Base-by-base conservation (phyloP, 1,284 basidiomycete genomes). In the Cryptococcus sp. region DNA sequence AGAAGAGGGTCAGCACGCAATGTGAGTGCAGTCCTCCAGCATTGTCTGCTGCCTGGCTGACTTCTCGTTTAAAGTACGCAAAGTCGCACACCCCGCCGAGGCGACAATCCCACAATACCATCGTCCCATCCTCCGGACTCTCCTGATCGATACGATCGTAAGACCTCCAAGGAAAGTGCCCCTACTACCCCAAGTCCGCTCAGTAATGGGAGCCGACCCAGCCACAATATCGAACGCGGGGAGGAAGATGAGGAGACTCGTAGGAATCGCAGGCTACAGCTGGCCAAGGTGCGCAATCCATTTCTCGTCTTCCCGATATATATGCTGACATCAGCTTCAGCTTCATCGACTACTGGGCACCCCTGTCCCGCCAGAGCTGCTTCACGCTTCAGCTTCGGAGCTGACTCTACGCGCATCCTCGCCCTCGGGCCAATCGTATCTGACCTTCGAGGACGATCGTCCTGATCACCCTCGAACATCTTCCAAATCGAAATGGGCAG, bases 331-430 rank as follows among this genome's bases (percentile, higher is more conserved):
- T 35, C 27, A 15, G 45, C 39, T 6, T 1, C 53, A 67, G 65
- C 62, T 72, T 3, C 69, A 72, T 54, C 63, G 69, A 19, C 44
- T 72, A 0, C 56, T 72, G 17, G 71, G 71, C 16, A 48, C 55
- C 3, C 64, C 59, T 0, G 59, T 72, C 47, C 60, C 67, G 15
- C 66, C 65, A 0, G 59, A 57, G 22, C 35, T 64, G 2, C 27
- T 58, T 6, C 45, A 58, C 25, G 39, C 62, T 2, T n/a, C 19
- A 16, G 40, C 40, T 42, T 50, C 54, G 10, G 19, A 46, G 13
- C n/a, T 31, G 17, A 16, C 17, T 11, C 8, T 20, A 2, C 40
- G 35, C 19, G 10, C 56, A 10, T 13, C 22, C 17, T 56, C 47
- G 2, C 54, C 49, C 1, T 50, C 47, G 15, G 47, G 54, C 35